Evolutionary conservation across 768 basidiomycete species (phyloP).

Genomic region (Suillus americanus): DNA sequence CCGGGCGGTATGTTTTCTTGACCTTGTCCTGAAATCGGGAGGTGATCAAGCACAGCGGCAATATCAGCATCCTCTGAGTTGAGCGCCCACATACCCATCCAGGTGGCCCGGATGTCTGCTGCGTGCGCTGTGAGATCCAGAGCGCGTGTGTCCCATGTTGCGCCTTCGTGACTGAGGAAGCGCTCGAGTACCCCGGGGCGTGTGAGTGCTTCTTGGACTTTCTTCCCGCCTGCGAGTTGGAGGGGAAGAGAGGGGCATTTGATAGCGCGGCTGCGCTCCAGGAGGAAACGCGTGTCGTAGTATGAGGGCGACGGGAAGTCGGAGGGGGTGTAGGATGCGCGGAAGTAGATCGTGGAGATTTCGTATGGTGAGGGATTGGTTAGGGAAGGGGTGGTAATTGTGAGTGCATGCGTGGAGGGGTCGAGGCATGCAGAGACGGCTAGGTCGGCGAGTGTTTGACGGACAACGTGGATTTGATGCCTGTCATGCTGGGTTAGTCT

Average conservation of each 20-base stretch:
- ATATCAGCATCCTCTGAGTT: slow-evolving; percentile 31
- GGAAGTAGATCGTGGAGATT: slow-evolving; percentile 88
- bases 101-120: slow-evolving; percentile 63
- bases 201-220: slow-evolving; percentile 87
- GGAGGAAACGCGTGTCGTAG: slow-evolving; percentile 71
- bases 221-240: slow-evolving; percentile 96
- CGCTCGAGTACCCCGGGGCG: slow-evolving; percentile 70
- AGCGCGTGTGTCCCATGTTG: slow-evolving; percentile 28
- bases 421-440: slow-evolving; percentile 55
- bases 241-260: slow-evolving; percentile 91
- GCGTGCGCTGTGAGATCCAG: slow-evolving; percentile 34
- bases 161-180: slow-evolving; percentile 54
- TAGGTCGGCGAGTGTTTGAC: slow-evolving; percentile 76
- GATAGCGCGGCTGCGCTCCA: slow-evolving; percentile 84
- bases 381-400: slow-evolving; percentile 24
- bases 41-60: slow-evolving; percentile 2
- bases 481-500: slow-evolving; percentile 35
- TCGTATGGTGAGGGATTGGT: slow-evolving; percentile 40
- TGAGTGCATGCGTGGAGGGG: slow-evolving; percentile 42
- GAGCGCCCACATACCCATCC: slow-evolving; percentile 90
- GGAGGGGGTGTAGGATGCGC: slow-evolving; percentile 81
- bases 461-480: slow-evolving; percentile 70
- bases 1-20: slow-evolving; percentile 19
- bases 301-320: slow-evolving; percentile 70
- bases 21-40: background rate